A percentile compares a stretch with the other conserved stretches of the same genome.
Evolutionary conservation across 139 green algal genomes (phyloP).

Genomic region (Bryopsis sp.): DNA sequence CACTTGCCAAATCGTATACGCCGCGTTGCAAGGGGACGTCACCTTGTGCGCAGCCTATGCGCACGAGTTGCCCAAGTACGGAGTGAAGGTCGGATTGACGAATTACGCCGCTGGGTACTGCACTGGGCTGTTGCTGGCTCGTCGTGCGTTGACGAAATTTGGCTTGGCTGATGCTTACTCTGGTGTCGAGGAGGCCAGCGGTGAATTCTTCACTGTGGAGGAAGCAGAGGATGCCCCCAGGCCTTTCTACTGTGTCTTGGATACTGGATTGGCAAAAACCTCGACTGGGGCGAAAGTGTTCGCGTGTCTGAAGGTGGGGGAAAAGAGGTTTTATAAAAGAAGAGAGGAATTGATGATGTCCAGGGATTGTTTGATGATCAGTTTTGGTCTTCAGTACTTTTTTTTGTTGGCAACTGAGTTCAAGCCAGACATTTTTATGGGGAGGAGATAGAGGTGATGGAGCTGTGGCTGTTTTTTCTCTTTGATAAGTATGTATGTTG

Average conservation of each 20-base stretch:
- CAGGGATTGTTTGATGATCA: no score
- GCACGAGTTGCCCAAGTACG: slow-evolving; percentile 89
- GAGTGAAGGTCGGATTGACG: slow-evolving; percentile 83
- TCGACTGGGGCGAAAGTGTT: slow-evolving; percentile 92
- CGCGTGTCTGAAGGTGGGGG: slow-evolving; percentile 66
- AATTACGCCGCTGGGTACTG: slow-evolving; percentile 97
- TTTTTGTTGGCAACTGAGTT: no score
- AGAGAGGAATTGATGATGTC: neutral
- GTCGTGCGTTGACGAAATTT: slow-evolving; percentile 89
- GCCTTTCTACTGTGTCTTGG: slow-evolving; percentile 91
- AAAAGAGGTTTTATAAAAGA: neutral
- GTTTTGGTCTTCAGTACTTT: no score
- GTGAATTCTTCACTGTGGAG: slow-evolving; percentile 97
- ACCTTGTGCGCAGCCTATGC: slow-evolving; percentile 80
- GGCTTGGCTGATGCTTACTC: slow-evolving; percentile 83
- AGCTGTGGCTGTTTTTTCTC: no score
- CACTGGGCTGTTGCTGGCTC: slow-evolving; percentile 87
- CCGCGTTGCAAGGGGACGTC: slow-evolving; percentile 89
- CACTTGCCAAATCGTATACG: slow-evolving; percentile 85
- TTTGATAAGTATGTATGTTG: no score
- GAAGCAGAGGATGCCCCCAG: slow-evolving; percentile 73
- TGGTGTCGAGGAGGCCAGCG: slow-evolving; percentile 45
- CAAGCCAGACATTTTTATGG: no score
- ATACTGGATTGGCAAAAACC: slow-evolving; percentile 94
- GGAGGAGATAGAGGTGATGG: no score